Base-by-base conservation (phyloP, 106 monocot species). In the Ottelia alismoides region DNA sequence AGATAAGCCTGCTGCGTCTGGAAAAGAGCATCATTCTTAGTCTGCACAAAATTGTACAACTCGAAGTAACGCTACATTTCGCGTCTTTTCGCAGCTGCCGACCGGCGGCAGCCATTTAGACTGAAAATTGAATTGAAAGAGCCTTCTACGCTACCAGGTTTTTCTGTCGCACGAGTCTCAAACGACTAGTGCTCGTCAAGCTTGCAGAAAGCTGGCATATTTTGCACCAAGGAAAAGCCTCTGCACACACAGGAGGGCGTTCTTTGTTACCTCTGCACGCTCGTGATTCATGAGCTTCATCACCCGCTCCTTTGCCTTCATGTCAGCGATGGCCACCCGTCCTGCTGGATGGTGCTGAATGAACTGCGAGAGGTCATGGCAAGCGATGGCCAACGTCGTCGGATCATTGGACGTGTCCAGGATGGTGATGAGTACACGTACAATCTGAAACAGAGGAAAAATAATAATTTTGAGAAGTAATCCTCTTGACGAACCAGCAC, bases 211-310 rank as follows among this genome's bases (percentile, higher is more conserved):
- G 46, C 88, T 85, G 1, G 96, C 84, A 59, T 98, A 98, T 58
- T 98, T 98, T 29, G 96, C 30, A 25, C 96, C 89, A 31, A 98
- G 89, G 77, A 98, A 98, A 6, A 98, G 85, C 76, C 96, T 84
- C 67, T 98, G 96, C 26, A 75, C 53, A 43, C 82, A 98, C 14
- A 98, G 78, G 53, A 98, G 82, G 2, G 89, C 89, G 25, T 85
- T 74, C 70, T 98, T 98, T 19, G 72, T 98, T 45, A 98, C 96
- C 52, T 98, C 96, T 12, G 78, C 52, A 30, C 79, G 82, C 23
- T 89, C 96, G 49, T 98, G 85, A 45, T 82, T 76, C 89, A 98
- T 78, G 24, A 98, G 88, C 67, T 82, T 98, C 96, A 98, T 98
- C 10, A 98, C 79, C 21, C 76, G 64, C 14, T 98, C 96, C 60